Conservation (phyloP, 306 rosid genomes). For the Amphicarpaea edgeworthii region DNA sequence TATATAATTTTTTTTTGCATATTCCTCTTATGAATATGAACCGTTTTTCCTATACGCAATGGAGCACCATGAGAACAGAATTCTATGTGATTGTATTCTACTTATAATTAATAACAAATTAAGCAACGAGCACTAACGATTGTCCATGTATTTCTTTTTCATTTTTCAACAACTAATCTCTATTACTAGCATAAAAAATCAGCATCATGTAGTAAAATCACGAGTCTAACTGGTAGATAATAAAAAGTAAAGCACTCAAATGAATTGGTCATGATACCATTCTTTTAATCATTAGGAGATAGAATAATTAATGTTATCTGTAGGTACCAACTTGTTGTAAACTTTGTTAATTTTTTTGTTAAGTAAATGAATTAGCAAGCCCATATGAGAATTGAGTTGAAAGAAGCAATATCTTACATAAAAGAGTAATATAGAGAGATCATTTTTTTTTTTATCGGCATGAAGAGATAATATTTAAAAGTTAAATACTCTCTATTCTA, state of each 20-base stretch:
- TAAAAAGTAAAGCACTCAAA: slow-evolving; percentile 54
- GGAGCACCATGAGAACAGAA: slow-evolving; percentile 45
- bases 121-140: slow-evolving; percentile 37
- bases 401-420: slow-evolving; percentile 11
- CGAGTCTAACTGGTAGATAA: slow-evolving; percentile 26
- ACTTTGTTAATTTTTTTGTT: slow-evolving; percentile 30
- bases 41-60: slow-evolving; percentile 32
- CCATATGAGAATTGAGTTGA: slow-evolving; percentile 39
- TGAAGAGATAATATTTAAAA: neutral
- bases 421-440: neutral
- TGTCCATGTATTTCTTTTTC: slow-evolving; percentile 29
- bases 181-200: slow-evolving; percentile 35
- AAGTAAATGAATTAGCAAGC: slow-evolving; percentile 42
- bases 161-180: slow-evolving; percentile 43
- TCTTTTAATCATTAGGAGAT: slow-evolving; percentile 40
- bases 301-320: slow-evolving; percentile 51
- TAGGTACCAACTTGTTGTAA: slow-evolving; percentile 44
- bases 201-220: slow-evolving; percentile 41
- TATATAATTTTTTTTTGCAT: too few species aligned
- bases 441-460: too few species aligned
- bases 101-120: slow-evolving; percentile 1
- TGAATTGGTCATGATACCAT: slow-evolving; percentile 48
- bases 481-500: too few species aligned
- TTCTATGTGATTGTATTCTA: slow-evolving; percentile 21
- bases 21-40: neutral